A percentile compares a stretch with the other conserved stretches of the same genome.
These are phyloP conservation scores for Fusarium equiseti DNA, from an alignment of 2,329 filamentous ascomycete species.

Conservation along the genomic window DNA sequence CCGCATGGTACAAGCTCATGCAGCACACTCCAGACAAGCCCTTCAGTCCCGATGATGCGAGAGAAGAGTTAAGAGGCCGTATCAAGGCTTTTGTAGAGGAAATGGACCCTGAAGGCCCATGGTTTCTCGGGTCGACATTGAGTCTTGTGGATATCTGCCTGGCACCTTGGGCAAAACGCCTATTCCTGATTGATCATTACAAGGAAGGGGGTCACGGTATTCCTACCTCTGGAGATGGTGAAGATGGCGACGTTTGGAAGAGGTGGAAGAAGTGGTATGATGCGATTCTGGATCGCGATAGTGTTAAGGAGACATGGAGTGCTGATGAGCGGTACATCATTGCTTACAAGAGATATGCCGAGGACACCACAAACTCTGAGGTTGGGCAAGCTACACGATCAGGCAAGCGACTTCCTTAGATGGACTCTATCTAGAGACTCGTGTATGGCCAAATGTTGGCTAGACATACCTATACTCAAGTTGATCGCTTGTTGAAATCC, in stretches of 20 bases:
- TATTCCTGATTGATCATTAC: constrained; percentile 82
- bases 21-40: constrained; percentile 65
- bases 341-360: constrained; percentile 76
- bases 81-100: constrained; percentile 71
- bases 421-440: background rate
- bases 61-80: constrained; percentile 68
- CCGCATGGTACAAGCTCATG: constrained; percentile 73
- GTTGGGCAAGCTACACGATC: constrained; percentile 72
- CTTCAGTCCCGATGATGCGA: constrained; percentile 64
- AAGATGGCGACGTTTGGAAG: constrained; percentile 72
- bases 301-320: constrained; percentile 76
- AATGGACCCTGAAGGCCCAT: constrained; percentile 70
- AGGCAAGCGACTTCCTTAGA: constrained; percentile 69
- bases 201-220: constrained; percentile 69
- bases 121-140: constrained; percentile 74
- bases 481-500: background rate
- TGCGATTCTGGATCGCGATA: constrained; percentile 70
- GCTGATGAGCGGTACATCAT: constrained; percentile 74
- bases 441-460: background rate
- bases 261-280: constrained; percentile 74
- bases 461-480: background rate
- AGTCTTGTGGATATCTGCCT: constrained; percentile 77
- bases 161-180: constrained; percentile 77
- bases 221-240: constrained; percentile 63
- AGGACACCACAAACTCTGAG: constrained; percentile 72